These are phyloP conservation scores for Fusarium setosum DNA, from an alignment of 2,329 filamentous ascomycete genomes.

Conservation along the genomic window DNA sequence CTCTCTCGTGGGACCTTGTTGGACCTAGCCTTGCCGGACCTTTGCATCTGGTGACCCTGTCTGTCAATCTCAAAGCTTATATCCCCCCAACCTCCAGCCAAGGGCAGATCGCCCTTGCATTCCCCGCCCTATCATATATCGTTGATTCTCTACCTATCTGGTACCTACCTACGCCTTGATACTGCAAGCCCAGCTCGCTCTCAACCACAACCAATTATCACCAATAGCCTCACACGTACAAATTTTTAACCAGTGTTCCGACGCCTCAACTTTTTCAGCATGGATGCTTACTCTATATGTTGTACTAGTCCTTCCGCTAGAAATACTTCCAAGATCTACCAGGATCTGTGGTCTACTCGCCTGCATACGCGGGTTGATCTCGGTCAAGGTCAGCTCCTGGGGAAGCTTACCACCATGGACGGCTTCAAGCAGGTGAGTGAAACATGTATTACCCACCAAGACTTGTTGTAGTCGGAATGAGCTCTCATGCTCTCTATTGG, in stretches of 20 bases:
- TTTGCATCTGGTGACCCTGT: constrained; percentile 34
- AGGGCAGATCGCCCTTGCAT: constrained; percentile 8
- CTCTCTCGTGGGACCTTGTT: constrained; percentile 21
- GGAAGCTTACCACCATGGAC: constrained; percentile 45
- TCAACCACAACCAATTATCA: constrained; percentile 1
- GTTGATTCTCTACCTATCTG: constrained; percentile 4
- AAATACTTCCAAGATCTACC: constrained; percentile 60
- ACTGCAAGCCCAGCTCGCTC: constrained; percentile 36
- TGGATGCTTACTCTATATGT: constrained; percentile 66
- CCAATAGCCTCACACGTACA: constrained; percentile 5
- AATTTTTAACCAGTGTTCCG: neutral
- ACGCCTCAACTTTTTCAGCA: constrained; percentile 35
- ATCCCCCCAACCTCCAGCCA: constrained; percentile 23
- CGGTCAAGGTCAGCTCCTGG: constrained; percentile 45
- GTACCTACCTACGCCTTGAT: constrained; percentile 3
- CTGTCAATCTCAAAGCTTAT: constrained; percentile 37
- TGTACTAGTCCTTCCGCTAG: constrained; percentile 57
- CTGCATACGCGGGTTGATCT: constrained; percentile 49
- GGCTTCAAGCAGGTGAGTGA: constrained; percentile 51
- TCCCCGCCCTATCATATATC: constrained; percentile 21
- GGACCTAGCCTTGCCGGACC: constrained; percentile 14
- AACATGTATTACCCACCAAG: neutral
- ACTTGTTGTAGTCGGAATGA: neutral
- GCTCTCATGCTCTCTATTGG: neutral
- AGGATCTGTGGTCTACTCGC: constrained; percentile 58